Evolutionary conservation across 164 flowering plant species (phyloP), one percentile per base, ranked within the genome.

Genomic region (Platanus orientalis): DNA sequence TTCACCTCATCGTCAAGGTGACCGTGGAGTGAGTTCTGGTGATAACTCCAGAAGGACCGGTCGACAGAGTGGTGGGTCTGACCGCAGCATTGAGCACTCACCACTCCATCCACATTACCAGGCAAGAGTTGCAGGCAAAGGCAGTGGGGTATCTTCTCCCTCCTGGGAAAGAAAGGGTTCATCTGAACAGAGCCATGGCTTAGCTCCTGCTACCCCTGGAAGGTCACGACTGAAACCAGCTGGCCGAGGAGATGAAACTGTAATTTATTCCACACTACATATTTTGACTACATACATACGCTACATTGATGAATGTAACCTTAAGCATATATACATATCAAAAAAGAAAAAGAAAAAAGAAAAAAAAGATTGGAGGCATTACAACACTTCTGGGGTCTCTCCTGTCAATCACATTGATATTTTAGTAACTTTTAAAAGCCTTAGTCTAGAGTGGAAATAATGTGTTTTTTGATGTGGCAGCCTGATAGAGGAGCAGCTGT

Each of bases 401-500:
- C 4, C 12, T 40, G 28, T 57, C 5, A 24, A 36, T 24, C 7
- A 16, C 7, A 17, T 30, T n/a, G 19, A 26, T 48, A 13, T 24
- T 45, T 29, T 1, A 52, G 5, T 2, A 24, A 27, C n/a, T 66
- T 58, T 0, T 14, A 7, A 1, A 7, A 36, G 42, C 42, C 49
- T 44, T 19, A 14, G n/a, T 12, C 20, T 5, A 34, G 39, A 14
- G 14, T 14, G n/a, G 2, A 4, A 4, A 44, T 44, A 1, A 2
- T 11, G 2, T 44, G 19, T 12, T 44, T 17, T 16, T 4, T 19
- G 6, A 12, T 44, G 49, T 72, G 57, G 60, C 87, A 91, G 97
- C 73, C 79, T 14, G 89, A 83, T 6, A 76, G 55, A 80, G 84
- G 85, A 28, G 83, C 89, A 45, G 89, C 90, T 44, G 85, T 92